Percentiles rank a stretch among this genome's conserved stretches.
Conservation (phyloP, 225 moss, liverwort and hornwort species). For the Physcomitrellopsis africana region DNA sequence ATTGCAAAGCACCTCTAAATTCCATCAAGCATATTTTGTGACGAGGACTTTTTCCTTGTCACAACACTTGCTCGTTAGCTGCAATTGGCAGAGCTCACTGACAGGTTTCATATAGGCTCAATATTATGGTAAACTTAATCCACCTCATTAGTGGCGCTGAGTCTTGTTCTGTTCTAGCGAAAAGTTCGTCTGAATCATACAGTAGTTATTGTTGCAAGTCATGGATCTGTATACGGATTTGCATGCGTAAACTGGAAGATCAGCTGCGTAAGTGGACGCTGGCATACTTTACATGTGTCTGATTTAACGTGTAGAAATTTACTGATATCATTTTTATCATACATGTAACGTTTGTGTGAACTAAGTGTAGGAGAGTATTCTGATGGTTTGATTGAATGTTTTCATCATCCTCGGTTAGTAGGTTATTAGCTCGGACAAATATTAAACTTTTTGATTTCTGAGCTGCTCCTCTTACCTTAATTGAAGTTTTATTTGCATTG, state of each 20-base stretch:
- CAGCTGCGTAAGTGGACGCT: background rate
- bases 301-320: background rate
- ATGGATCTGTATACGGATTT: background rate
- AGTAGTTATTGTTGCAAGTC: background rate
- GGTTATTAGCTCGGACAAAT: background rate
- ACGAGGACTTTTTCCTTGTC: background rate
- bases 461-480: slow-evolving; percentile 14
- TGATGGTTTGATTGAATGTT: slow-evolving; percentile 12
- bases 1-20: background rate
- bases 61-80: background rate
- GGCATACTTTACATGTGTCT: background rate
- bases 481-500: slow-evolving; percentile 25
- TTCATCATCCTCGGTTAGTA: slow-evolving; percentile 17
- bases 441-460: background rate
- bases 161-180: background rate
- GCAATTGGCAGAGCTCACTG: background rate
- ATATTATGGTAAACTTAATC: background rate
- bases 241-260: background rate
- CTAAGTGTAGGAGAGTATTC: background rate
- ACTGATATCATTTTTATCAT: too few relatives aligned
- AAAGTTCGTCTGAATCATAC: background rate
- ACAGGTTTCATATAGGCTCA: background rate
- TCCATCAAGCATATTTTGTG: background rate
- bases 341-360: background rate
- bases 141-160: background rate